Evolutionary conservation across 768 basidiomycete species (phyloP).

Genomic region (Collybiopsis luxurians): DNA sequence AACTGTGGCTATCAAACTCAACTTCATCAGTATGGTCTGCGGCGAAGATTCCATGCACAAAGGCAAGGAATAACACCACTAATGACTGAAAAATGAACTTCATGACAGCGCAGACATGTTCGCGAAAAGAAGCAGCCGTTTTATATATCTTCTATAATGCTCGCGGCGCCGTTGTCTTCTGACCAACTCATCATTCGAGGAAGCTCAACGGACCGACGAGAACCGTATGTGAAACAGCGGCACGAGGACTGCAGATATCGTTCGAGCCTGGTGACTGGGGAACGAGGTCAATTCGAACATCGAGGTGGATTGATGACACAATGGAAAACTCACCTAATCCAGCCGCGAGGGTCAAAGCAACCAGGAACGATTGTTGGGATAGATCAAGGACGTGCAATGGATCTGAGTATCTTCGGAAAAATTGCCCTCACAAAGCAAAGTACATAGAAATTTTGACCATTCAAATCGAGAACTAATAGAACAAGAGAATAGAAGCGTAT

Average conservation of each 20-base stretch:
- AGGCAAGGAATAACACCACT: background rate
- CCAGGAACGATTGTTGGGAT: too few species aligned
- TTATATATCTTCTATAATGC: background rate
- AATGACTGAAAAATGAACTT: background rate
- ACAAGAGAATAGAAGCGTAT: too few species aligned
- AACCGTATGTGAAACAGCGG: background rate
- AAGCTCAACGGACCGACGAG: background rate
- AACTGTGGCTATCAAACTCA: slow-evolving; percentile 65
- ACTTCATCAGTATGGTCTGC: slow-evolving; percentile 31
- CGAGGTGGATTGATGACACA: too few species aligned
- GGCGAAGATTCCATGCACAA: background rate
- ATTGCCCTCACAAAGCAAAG: background rate
- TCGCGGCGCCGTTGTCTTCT: background rate
- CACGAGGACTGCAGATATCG: background rate
- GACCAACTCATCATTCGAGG: background rate
- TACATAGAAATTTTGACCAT: background rate
- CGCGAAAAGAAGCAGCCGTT: background rate
- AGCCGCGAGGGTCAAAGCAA: too few species aligned
- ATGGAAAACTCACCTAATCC: too few species aligned
- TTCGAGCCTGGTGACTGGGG: background rate
- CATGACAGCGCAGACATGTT: background rate
- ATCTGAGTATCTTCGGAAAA: background rate
- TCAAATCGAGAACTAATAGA: too few species aligned
- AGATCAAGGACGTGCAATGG: too few species aligned
- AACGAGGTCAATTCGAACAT: background rate